phyloP scores from a whole-genome alignment of 192 early-diverging fungal species.

The Phycomyces nitens region DNA sequence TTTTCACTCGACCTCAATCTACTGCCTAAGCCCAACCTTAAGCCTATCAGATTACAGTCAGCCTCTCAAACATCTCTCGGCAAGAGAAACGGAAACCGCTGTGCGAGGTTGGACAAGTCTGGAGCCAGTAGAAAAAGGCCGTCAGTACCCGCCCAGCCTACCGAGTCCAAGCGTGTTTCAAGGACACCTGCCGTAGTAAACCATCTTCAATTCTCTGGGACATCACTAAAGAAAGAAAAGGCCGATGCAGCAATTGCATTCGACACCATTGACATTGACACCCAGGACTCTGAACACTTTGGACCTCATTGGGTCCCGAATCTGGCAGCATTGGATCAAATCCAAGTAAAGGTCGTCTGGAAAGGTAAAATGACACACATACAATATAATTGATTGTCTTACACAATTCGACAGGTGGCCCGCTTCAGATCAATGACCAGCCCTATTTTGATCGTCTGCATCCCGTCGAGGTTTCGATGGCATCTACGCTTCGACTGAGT shows the following conservation, averaged over 20 bases:
- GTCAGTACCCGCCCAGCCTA: neutral
- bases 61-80: neutral
- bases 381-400: too few species aligned
- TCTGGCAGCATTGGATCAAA: slow-evolving; percentile 12
- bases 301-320: slow-evolving; percentile 18
- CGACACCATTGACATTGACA: slow-evolving; percentile 31
- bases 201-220: neutral
- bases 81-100: neutral
- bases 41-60: too few species aligned
- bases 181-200: neutral
- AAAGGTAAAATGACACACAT: slow-evolving; percentile 22
- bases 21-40: slow-evolving; percentile 1
- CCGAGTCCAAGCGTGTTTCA: neutral
- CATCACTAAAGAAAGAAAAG: neutral
- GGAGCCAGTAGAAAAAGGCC: neutral
- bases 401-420: slow-evolving; percentile 32
- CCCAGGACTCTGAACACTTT: slow-evolving; percentile 10
- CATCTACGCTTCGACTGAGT: slow-evolving; percentile 75
- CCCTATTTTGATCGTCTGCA: slow-evolving; percentile 54
- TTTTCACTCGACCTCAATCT: slow-evolving; percentile 14
- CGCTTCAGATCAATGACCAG: slow-evolving; percentile 35
- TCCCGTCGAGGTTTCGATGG: slow-evolving; percentile 64
- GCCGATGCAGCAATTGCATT: slow-evolving; percentile 15
- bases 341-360: slow-evolving; percentile 26
- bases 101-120: too few species aligned